Conservation (phyloP, 129 eudicot genomes). For the Escallonia herrerae region DNA sequence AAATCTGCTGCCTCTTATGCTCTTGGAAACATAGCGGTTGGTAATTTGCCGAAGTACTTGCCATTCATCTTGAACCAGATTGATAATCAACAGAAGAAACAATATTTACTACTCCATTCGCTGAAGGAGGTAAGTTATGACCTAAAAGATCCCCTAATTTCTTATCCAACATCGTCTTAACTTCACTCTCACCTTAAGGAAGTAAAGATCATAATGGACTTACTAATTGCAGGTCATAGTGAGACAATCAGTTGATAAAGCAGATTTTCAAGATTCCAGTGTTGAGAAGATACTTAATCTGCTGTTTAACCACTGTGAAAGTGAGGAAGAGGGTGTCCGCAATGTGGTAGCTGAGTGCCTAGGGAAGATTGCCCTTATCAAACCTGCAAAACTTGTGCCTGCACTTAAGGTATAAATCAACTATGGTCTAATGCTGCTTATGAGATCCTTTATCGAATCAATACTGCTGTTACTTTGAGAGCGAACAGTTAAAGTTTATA, state of each 20-base stretch:
- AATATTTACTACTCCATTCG: conserved; percentile 87
- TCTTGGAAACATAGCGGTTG: conserved; percentile 97
- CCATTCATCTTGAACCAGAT: conserved; percentile 96
- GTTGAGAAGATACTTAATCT: conserved; percentile 88
- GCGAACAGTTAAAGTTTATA: neutral
- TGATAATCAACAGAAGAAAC: conserved; percentile 98
- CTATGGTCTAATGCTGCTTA: conserved; percentile 13
- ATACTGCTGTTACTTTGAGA: neutral
- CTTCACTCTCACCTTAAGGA: too few relatives aligned
- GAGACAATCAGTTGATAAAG: conserved; percentile 96
- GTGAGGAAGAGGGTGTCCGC: conserved; percentile 99
- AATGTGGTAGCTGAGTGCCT: conserved; percentile 97
- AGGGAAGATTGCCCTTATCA: conserved; percentile 93
- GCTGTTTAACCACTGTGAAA: conserved; percentile 94
- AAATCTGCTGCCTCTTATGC: conserved; percentile 99
- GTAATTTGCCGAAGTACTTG: conserved; percentile 79
- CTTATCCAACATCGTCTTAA: too few relatives aligned
- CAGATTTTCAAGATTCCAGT: conserved; percentile 88
- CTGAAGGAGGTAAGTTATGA: conserved; percentile 66
- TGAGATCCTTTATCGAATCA: neutral
- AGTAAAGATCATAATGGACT: neutral
- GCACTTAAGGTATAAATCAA: conserved; percentile 70
- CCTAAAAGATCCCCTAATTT: too few relatives aligned
- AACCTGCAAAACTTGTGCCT: conserved; percentile 94
- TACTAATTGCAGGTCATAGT: conserved; percentile 69